Evolutionary conservation across 2,329 filamentous ascomycete species (phyloP).

Genomic region (Colletotrichum graminicola): DNA sequence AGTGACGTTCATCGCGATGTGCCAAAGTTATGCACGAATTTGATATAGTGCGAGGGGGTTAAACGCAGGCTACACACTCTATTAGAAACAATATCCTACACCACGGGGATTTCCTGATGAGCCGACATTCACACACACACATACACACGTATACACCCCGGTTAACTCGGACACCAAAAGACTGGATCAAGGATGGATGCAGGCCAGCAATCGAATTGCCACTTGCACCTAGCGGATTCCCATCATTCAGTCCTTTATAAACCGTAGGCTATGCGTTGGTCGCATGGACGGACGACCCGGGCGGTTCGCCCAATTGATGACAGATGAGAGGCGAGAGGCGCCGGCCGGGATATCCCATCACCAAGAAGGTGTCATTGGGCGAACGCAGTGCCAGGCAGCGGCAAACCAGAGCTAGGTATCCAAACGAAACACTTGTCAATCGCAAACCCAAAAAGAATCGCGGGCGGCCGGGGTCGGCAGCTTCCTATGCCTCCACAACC

Average conservation of each 20-base stretch:
- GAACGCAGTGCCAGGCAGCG: constrained; percentile 16
- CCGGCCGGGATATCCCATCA: constrained; percentile 24
- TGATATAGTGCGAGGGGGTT: constrained; percentile 24
- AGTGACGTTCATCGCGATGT: neutral
- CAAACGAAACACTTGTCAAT: constrained; percentile 41
- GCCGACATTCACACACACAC: constrained; percentile 5
- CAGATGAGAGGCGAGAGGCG: neutral
- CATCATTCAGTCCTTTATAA: neutral
- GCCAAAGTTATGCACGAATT: constrained; percentile 12
- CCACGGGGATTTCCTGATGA: constrained; percentile 2
- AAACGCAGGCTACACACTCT: constrained; percentile 22
- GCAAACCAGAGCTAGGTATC: constrained; percentile 9
- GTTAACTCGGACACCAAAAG: constrained; percentile 22
- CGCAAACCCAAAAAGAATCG: constrained; percentile 25
- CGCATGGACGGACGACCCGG: constrained; percentile 10
- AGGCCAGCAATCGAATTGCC: constrained; percentile 15
- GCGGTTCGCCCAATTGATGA: constrained; percentile 17
- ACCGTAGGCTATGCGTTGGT: neutral
- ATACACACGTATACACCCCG: constrained; percentile 10
- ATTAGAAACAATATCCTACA: constrained; percentile 19
- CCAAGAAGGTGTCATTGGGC: neutral
- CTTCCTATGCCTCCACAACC: neutral
- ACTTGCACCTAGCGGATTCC: neutral
- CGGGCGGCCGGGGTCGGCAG: neutral
- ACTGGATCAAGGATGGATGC: constrained; percentile 36